Base-by-base conservation (phyloP, 2,329 filamentous ascomycete genomes). In the Tolypocladium amazonense region DNA sequence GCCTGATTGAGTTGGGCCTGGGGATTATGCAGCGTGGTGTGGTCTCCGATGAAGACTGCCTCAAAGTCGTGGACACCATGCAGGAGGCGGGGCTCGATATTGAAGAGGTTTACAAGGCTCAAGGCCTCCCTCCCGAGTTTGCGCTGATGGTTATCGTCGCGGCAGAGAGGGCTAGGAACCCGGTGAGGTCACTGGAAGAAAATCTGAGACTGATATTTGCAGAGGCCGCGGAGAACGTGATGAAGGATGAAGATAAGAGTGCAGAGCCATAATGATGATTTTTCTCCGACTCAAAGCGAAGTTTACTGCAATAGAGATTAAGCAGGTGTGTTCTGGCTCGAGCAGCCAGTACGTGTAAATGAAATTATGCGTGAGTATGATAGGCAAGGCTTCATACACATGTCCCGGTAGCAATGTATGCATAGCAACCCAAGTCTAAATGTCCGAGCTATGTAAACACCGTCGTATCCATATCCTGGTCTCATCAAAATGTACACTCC, bases 401-500 rank as follows among this genome's bases (percentile, higher is more conserved):
- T 52, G 15, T 8, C 47, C 15, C n/a, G 25, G 8, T 14, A 30
- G 14, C 6, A 20, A 20, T 33, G 8, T 18, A 33, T 18, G 8
- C 27, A 33, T 33, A 52, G 8, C 15, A 20, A 6, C 27, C 47
- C 39, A 43, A 3, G 7, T 20, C 39, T n/a, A 33, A 33, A 18
- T 12, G 14, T 20, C 25, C 27, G 18, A 33, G 18, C 47, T 27
- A 52, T 33, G 18, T 52, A 20, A 30, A 30, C 27, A 23, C n/a
- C 15, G 15, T 30, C 18, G 3, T 33, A 12, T 30, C 47, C 15
- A n/a, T 35, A 15, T 20, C 27, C 30, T 5, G 4, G 30, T 33
- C 30, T 37, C 30, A 35, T 58, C 56, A 88, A 64, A 86, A 84
- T 47, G 80, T 75, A 65, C 83, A 83, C 71, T 90, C 87, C 70